Evolutionary conservation across 768 basidiomycete species (phyloP).

Genomic region (Austroboletus eburneus): DNA sequence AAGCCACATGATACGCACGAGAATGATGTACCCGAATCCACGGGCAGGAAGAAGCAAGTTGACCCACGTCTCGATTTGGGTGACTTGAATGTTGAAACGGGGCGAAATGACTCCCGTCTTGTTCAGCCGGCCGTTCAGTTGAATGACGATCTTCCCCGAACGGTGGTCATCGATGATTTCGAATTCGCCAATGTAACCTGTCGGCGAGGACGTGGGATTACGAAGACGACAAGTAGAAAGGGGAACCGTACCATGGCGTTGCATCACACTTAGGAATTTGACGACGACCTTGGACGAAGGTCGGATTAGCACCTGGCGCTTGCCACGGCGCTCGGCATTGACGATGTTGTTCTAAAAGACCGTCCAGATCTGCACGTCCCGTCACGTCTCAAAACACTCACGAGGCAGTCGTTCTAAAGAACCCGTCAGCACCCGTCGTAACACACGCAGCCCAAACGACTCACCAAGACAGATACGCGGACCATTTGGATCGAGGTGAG

Average conservation of each 20-base stretch:
- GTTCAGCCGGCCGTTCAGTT: constrained; percentile 97
- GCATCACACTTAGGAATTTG: constrained; percentile 98
- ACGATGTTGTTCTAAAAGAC: constrained; percentile 85
- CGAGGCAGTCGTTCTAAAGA: constrained; percentile 54
- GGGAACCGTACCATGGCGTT: constrained; percentile 97
- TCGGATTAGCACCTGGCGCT: constrained; percentile 97
- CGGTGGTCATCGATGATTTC: constrained; percentile 99
- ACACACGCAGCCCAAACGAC: constrained; percentile 7
- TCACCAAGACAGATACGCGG: constrained; percentile 76
- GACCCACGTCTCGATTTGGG: constrained; percentile 94
- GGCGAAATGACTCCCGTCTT: constrained; percentile 99
- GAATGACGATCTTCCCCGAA: constrained; percentile 95
- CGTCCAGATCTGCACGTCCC: no score
- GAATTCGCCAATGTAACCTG: constrained; percentile 98
- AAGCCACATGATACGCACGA: constrained; percentile 67
- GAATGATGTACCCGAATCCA: constrained; percentile 94
- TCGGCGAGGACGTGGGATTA: not conserved
- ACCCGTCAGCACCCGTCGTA: constrained; percentile 1
- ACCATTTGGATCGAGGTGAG: constrained; percentile 57
- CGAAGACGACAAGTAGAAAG: constrained; percentile 1
- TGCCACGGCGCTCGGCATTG: constrained; percentile 99
- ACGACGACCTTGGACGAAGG: constrained; percentile 98
- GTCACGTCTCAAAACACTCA: constrained; percentile 20
- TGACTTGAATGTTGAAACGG: constrained; percentile 93
- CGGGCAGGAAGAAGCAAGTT: constrained; percentile 93